Base-by-base conservation (phyloP, 2,329 filamentous ascomycete species). In the Ceratocystis colombiana region DNA sequence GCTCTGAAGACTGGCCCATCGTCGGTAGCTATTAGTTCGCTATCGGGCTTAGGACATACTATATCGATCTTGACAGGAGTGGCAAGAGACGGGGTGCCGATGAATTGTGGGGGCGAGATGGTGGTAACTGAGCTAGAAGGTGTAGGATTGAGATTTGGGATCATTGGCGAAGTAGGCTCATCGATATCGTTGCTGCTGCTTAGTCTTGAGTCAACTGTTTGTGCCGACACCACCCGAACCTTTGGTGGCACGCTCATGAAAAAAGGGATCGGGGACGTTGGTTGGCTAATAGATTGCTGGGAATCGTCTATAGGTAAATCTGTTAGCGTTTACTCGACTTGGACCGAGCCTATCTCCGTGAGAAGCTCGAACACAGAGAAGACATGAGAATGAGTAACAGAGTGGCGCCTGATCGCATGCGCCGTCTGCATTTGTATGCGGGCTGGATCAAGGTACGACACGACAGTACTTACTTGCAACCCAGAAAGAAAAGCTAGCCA, bases 1-100 rank as follows among this genome's bases (percentile, higher is more conserved):
- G 94, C 95, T 69, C 95, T 85, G 77, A 99, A 99, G 1, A 99
- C 81, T 0, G 95, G 94, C 0, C 94, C 94, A 76, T 99, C 94
- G 71, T 97, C 94, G 25, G 88, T 87, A 25, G 88, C 84, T 68
- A 88, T 86, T 76, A 90, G 85, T 76, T 96, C 93, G 68, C 96
- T 92, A 44, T 85, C 88, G 2, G 91, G 91, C 62, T 90, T 86
- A 66, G 90, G 89, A 71, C 89, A 92, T 50, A 86, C 83, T n/a
- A 96, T 83, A 73, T 97, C 94, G 15, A 97, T 86, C 73, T 90
- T 96, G 69, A 94, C 85, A 0, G 79, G 76, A 69, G 44, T 66
- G 67, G 59, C 70, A 62, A 59, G 68, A 66, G 59, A 57, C 50
- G 64, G 6, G 20, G 62, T 41, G 71, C 71, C 3, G 71, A 68